Evolutionary conservation across 2,329 filamentous ascomycete genomes (phyloP), one percentile per base, ranked within the genome.

Genomic region (Myotisia sp.): DNA sequence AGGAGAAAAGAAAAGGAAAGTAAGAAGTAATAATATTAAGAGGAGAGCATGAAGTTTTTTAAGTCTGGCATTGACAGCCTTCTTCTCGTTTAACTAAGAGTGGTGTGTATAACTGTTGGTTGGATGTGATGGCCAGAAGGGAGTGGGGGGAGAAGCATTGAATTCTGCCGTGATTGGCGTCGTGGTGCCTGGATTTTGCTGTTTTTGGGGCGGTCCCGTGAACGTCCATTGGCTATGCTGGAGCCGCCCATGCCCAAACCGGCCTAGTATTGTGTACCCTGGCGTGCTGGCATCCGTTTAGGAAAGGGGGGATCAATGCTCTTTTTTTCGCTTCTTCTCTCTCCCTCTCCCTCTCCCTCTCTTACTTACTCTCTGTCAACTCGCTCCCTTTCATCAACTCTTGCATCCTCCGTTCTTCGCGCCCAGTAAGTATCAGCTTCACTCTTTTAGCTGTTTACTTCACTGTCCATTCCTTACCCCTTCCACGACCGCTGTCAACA

Each of bases 361-460:
- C 21, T 24, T 21, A 31, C 26, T 18, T 39, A 18, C 24, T 28
- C 34, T 37, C 29, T 33, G 26, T 29, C 38, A 32, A 33, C 35
- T 37, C 28, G 36, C 40, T 22, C 33, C 21, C 32, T 26, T 41
- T 42, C 33, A 28, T 35, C 40, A 26, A 37, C 26, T 36, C 29
- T 37, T 27, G 28, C 37, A 40, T 34, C 44, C 29, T 43, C 43
- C 42, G 42, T 37, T 36, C 37, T 40, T 44, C 42, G 43, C 39
- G 46, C n/a, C 9, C 18, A 56, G 61, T 60, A 59, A 55, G 61
- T 61, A 55, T 56, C 66, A 63, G 70, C 70, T 74, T 72, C 71
- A 74, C 66, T 75, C 71, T 60, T 73, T 75, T 56, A 71, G 69
- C 68, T 68, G 66, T 56, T 59, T 58, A 56, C 55, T 50, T 55